Conservation (phyloP, 2,329 filamentous ascomycete genomes). For the Laburnicola sp. region DNA sequence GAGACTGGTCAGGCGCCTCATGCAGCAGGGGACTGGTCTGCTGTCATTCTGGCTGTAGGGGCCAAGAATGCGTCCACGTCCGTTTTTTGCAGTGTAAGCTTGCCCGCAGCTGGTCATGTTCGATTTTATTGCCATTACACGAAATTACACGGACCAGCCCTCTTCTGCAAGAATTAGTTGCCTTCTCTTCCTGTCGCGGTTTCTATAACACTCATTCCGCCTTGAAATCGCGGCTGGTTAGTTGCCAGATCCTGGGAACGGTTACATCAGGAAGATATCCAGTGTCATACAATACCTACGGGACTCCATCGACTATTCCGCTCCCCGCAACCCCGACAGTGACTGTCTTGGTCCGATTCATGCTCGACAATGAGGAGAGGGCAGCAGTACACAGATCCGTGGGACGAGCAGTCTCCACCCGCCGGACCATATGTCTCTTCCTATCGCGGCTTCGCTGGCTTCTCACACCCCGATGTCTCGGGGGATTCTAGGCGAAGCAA, state of each 20-base stretch:
- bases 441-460: slow-evolving; percentile 19
- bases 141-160: slow-evolving; percentile 15
- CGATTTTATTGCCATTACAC: slow-evolving; percentile 22
- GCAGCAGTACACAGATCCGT: slow-evolving; percentile 24
- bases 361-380: slow-evolving; percentile 29
- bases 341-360: slow-evolving; percentile 16
- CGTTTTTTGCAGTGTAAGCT: slow-evolving; percentile 30
- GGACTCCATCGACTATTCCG: slow-evolving; percentile 18
- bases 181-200: slow-evolving; percentile 3
- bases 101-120: slow-evolving; percentile 26
- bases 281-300: slow-evolving; percentile 29
- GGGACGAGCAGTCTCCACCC: slow-evolving; percentile 28
- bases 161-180: slow-evolving; percentile 27
- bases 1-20: slow-evolving; percentile 24
- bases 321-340: slow-evolving; percentile 17
- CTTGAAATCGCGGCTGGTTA: slow-evolving; percentile 13
- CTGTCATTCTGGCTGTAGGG: slow-evolving; percentile 29
- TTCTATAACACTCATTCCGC: slow-evolving; percentile 1
- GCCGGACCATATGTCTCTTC: slow-evolving; percentile 16
- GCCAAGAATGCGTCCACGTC: slow-evolving; percentile 28
- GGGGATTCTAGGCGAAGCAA: slow-evolving; percentile 26
- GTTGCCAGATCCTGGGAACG: slow-evolving; percentile 17
- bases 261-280: slow-evolving; percentile 19
- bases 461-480: slow-evolving; percentile 15
- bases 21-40: slow-evolving; percentile 25